These are phyloP conservation scores for Maudiozyma humilis DNA, from an alignment of 1,139 yeast genomes.

Conservation along the genomic window DNA sequence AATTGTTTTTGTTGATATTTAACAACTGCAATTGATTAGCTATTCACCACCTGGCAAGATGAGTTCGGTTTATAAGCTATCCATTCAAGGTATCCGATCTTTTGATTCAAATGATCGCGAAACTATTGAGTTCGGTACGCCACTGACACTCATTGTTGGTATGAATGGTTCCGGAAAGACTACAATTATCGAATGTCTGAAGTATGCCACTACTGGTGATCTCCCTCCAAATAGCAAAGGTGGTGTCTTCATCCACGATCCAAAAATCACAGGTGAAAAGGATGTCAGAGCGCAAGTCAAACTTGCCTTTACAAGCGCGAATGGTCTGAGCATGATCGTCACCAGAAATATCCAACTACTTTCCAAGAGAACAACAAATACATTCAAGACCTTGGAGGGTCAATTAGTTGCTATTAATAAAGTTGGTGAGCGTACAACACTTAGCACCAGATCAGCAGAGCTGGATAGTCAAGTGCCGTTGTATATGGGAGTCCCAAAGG, in stretches of 20 bases:
- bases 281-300: constrained; percentile 86
- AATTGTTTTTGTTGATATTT: too few relatives aligned
- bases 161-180: constrained; percentile 98
- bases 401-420: constrained; percentile 60
- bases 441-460: constrained; percentile 79
- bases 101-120: constrained; percentile 78
- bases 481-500: constrained; percentile 78
- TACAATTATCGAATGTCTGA: constrained; percentile 86
- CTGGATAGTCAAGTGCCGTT: constrained; percentile 75
- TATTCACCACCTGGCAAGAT: constrained; percentile 27
- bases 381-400: constrained; percentile 88
- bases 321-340: constrained; percentile 71
- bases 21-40: too few relatives aligned
- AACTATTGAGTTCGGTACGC: constrained; percentile 82
- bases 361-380: constrained; percentile 51
- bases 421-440: constrained; percentile 59
- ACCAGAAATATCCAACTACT: constrained; percentile 76
- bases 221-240: constrained; percentile 94
- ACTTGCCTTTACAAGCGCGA: constrained; percentile 69
- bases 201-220: constrained; percentile 92
- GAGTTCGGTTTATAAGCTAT: constrained; percentile 69
- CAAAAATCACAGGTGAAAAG: constrained; percentile 66
- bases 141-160: constrained; percentile 89
- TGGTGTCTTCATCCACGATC: constrained; percentile 95
- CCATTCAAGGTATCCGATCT: constrained; percentile 85